Base-by-base conservation (phyloP, 805 yeast genomes). In the Wickerhamomyces bisporus region DNA sequence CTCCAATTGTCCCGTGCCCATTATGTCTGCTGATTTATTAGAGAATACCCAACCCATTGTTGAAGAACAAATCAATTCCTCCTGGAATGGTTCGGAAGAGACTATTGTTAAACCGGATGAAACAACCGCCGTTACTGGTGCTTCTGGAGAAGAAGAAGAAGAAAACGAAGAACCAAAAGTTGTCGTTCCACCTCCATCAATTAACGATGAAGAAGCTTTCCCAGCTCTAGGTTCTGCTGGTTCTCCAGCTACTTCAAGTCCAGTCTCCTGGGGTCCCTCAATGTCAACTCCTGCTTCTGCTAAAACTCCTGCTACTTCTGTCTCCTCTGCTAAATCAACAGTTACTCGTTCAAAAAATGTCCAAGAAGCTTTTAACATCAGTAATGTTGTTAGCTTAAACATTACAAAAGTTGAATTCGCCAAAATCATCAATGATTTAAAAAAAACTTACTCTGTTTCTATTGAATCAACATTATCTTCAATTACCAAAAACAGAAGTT, bases 391-490 rank as follows among this genome's bases (percentile, higher is more conserved):
- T 45, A 91, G 85, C 57, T 61, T 79, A 55, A 71, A 75, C 38
- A 71, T 81, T 21, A 60, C 73, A 33, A 79, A 80, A 50, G 69
- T 78, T 17, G 93, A 84, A 49, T 76, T 85, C 43, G 70, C 80
- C 51, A 80, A 80, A 55, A 73, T 86, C 44, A 66, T 87, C 45
- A 68, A 75, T 34, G 64, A 73, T 34, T 73, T 86, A 52, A 82
- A 81, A 62, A 64, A 76, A 41, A 61, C 68, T 26, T 71, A 79
- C 43, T 64, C 71, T 33, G 85, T 88, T 39, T 75, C 77, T 44
- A 77, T 88, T 44, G 96, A 88, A 58, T 83, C 94, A 39, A 86
- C 95, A 38, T 68, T 86, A 39, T 83, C 94, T 32, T 75, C 77
- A 50, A 75, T 74, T 47, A 79, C 84, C 42, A 81, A 80, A 47